phyloP scores from a whole-genome alignment of 2,329 filamentous ascomycete species.

The Ophiocordyceps camponoti-rufipedis region DNA sequence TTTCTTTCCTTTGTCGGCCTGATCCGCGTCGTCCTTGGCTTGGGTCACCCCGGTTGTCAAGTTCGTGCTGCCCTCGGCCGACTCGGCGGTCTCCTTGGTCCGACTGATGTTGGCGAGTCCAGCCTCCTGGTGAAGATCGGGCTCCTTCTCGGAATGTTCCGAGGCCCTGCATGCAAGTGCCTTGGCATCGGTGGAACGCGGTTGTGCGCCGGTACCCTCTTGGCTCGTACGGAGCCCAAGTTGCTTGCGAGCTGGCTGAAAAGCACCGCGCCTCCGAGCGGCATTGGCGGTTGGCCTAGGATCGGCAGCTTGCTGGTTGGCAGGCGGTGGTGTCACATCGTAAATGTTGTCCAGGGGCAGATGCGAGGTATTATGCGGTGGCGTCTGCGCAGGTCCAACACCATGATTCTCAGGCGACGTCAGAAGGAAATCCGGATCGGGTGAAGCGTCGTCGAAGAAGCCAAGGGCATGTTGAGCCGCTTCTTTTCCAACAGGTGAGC shows the following conservation, averaged over 20 bases:
- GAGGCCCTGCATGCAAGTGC: neutral
- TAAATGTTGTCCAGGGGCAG: constrained; percentile 11
- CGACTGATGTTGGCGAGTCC: neutral
- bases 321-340: constrained; percentile 6
- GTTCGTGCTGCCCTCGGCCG: too few species aligned
- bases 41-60: neutral
- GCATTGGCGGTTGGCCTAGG: neutral
- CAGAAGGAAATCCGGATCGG: constrained; percentile 4
- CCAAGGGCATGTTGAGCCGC: constrained; percentile 5
- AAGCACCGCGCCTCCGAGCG: neutral
- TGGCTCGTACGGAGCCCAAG: neutral
- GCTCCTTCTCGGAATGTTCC: neutral
- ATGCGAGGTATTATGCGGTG: constrained; percentile 3
- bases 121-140: neutral
- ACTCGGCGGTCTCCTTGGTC: neutral
- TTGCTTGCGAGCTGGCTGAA: neutral
- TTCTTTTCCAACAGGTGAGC: constrained; percentile 9
- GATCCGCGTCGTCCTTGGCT: neutral
- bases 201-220: neutral
- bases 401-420: neutral
- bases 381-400: neutral
- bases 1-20: constrained; percentile 4
- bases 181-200: neutral
- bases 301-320: neutral
- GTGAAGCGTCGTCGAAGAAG: constrained; percentile 2